Evolutionary conservation across 345 rosid species (phyloP).

Genomic region (Bruguiera sexangula): DNA sequence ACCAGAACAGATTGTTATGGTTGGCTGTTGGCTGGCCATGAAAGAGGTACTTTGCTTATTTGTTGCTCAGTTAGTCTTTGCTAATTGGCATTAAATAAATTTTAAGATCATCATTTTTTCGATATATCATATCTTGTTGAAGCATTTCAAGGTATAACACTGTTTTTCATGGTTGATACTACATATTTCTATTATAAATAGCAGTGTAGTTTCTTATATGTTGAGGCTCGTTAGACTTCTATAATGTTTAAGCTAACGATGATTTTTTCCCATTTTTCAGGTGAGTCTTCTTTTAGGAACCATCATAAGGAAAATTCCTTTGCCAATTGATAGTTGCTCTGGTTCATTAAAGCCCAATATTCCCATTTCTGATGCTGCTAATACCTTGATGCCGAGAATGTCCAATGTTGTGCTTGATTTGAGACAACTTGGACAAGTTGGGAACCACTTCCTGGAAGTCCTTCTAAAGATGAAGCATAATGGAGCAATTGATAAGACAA

Average conservation of each 20-base stretch:
- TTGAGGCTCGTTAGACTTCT: background rate
- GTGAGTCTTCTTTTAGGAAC: slow-evolving; percentile 95
- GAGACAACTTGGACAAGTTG: slow-evolving; percentile 80
- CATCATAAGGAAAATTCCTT: slow-evolving; percentile 81
- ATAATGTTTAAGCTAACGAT: background rate
- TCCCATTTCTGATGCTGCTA: slow-evolving; percentile 29
- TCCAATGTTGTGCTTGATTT: slow-evolving; percentile 61
- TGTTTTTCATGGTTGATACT: background rate
- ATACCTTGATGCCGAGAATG: slow-evolving; percentile 21
- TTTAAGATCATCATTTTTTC: too few species aligned
- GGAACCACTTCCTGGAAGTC: slow-evolving; percentile 92
- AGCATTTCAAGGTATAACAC: background rate
- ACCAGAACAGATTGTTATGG: slow-evolving; percentile 87
- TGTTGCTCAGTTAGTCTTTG: slow-evolving; percentile 15
- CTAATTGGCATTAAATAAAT: slow-evolving; percentile 1
- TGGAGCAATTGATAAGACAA: slow-evolving; percentile 97
- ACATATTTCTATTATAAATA: background rate
- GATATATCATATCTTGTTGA: background rate
- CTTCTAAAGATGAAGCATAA: slow-evolving; percentile 95
- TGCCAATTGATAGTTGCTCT: slow-evolving; percentile 49
- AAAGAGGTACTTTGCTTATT: slow-evolving; percentile 65
- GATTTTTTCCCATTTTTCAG: slow-evolving; percentile 42
- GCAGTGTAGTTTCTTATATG: background rate
- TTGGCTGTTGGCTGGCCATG: slow-evolving; percentile 99
- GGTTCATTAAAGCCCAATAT: slow-evolving; percentile 34